A percentile compares a stretch with the other conserved stretches of the same genome.
Conservation (phyloP, 1,284 basidiomycete species). For the Bjerkandera adusta region DNA sequence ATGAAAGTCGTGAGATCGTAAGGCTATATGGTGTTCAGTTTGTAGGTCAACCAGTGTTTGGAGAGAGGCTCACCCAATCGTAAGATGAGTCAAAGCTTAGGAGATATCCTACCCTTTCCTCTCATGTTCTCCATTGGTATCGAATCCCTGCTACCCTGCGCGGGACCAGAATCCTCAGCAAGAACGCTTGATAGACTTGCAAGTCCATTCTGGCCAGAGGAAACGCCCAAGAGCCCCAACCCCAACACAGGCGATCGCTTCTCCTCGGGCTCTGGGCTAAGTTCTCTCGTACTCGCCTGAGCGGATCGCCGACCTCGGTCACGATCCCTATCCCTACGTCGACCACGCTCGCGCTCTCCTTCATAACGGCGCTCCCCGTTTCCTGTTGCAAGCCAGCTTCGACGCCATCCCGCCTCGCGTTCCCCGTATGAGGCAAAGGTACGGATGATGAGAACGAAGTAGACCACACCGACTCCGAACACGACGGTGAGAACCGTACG, state of each 20-base stretch:
- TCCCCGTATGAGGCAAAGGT: slow-evolving; percentile 55
- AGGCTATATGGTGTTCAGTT: no score
- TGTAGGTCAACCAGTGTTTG: neutral
- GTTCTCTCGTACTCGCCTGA: neutral
- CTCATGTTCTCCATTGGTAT: slow-evolving; percentile 2
- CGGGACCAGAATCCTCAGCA: slow-evolving; percentile 4
- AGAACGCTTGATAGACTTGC: slow-evolving; percentile 14
- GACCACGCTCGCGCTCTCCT: neutral
- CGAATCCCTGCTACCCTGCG: slow-evolving; percentile 2
- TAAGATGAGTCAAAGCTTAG: slow-evolving; percentile 8
- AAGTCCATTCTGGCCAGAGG: slow-evolving; percentile 8
- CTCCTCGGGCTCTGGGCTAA: neutral
- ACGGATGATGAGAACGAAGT: slow-evolving; percentile 58
- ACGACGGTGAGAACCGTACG: slow-evolving; percentile 56
- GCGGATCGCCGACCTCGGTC: neutral
- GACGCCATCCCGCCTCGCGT: slow-evolving; percentile 14
- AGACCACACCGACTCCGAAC: slow-evolving; percentile 58
- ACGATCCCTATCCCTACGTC: neutral
- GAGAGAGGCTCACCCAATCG: neutral
- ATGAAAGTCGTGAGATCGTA: no score
- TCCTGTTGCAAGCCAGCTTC: slow-evolving; percentile 13
- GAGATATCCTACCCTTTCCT: slow-evolving; percentile 9
- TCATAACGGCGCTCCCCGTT: slow-evolving; percentile 1
- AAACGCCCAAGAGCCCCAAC: slow-evolving; percentile 11
- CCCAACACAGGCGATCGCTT: slow-evolving; percentile 7